Percentiles rank a stretch among this genome's conserved stretches.
These are phyloP conservation scores for Lipomyces starkeyi DNA, from an alignment of 805 yeast species.

Conservation along the genomic window DNA sequence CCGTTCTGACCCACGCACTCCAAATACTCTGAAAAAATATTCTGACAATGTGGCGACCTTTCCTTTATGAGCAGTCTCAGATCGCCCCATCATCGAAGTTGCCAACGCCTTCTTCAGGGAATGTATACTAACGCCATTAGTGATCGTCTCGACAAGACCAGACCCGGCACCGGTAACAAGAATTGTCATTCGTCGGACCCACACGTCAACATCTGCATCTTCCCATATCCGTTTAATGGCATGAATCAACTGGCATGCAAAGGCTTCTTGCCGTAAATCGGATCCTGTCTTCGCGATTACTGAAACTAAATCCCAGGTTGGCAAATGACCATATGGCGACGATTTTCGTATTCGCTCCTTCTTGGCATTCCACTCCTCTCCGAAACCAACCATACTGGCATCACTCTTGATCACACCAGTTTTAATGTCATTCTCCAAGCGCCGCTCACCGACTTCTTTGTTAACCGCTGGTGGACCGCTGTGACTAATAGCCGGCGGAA, in stretches of 20 bases:
- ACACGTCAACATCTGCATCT: conserved; percentile 67
- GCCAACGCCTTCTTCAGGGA: conserved; percentile 93
- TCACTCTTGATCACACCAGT: conserved; percentile 66
- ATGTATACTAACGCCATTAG: conserved; percentile 91
- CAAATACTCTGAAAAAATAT: conserved; percentile 79
- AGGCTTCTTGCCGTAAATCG: conserved; percentile 95
- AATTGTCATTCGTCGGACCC: conserved; percentile 95
- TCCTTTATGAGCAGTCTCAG: conserved; percentile 68
- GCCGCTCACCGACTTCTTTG: conserved; percentile 82
- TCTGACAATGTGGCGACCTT: conserved; percentile 74
- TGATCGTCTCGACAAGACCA: conserved; percentile 94
- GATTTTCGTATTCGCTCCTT: conserved; percentile 77
- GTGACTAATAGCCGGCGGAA: conserved; percentile 1
- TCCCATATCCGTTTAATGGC: conserved; percentile 88
- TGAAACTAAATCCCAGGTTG: conserved; percentile 93
- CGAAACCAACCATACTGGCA: conserved; percentile 64
- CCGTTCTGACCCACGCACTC: conserved; percentile 57
- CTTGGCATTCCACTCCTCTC: conserved; percentile 92
- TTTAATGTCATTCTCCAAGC: conserved; percentile 89
- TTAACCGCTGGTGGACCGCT: conserved; percentile 27
- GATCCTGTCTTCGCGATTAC: conserved; percentile 97
- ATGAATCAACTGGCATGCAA: conserved; percentile 92
- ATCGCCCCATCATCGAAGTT: conserved; percentile 67
- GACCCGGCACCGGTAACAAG: conserved; percentile 87
- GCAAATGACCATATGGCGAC: conserved; percentile 82